Evolutionary conservation across 345 rosid genomes (phyloP).

Genomic region (Moricandia moricandioides): DNA sequence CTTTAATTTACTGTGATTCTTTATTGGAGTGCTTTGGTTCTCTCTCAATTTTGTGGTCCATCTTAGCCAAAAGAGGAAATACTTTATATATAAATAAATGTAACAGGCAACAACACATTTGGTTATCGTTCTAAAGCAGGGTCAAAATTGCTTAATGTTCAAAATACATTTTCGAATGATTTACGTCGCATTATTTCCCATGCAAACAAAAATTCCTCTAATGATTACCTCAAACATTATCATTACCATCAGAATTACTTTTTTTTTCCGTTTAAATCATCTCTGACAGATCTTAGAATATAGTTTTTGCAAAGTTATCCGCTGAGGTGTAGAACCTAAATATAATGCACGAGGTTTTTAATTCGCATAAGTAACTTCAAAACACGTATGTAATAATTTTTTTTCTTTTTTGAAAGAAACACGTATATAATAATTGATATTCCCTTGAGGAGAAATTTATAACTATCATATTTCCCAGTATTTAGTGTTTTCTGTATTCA

Average conservation of each 20-base stretch:
- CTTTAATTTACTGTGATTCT: constrained; percentile 41
- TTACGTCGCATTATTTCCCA: constrained; percentile 34
- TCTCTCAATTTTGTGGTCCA: constrained; percentile 28
- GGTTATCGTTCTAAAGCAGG: constrained; percentile 14
- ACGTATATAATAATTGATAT: no score
- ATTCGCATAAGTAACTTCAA: neutral
- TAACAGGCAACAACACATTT: neutral
- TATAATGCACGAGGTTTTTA: neutral
- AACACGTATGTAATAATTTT: no score
- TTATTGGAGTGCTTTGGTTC: constrained; percentile 31
- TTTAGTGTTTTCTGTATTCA: neutral
- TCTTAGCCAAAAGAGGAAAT: constrained; percentile 38
- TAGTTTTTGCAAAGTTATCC: neutral
- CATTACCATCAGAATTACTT: constrained; percentile 28
- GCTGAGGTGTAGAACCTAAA: neutral
- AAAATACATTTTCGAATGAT: constrained; percentile 24
- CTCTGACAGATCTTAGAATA: neutral
- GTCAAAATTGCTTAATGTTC: constrained; percentile 9
- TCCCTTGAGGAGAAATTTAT: neutral
- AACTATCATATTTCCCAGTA: neutral
- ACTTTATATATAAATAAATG: constrained; percentile 15
- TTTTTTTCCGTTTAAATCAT: constrained; percentile 4
- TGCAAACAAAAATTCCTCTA: constrained; percentile 26
- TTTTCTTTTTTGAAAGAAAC: no score
- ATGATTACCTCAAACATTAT: constrained; percentile 35